Conservation (phyloP, 306 rosid genomes). For the Psophocarpus tetragonolobus region DNA sequence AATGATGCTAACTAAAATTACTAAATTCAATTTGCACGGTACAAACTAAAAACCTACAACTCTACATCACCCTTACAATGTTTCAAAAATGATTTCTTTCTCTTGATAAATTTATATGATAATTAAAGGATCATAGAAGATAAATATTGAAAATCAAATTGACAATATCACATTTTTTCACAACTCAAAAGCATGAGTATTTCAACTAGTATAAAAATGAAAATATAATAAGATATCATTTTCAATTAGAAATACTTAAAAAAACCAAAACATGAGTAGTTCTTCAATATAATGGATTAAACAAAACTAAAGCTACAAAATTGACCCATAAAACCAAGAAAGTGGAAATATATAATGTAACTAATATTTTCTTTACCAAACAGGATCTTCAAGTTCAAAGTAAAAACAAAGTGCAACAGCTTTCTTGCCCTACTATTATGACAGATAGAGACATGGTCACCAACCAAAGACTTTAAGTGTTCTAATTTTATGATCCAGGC, state of each 20-base stretch:
- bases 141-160: not conserved
- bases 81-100: not conserved
- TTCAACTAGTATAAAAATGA: not conserved
- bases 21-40: not conserved
- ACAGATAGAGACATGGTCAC: not conserved
- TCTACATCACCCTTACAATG: not conserved
- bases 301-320: not conserved
- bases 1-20: not conserved
- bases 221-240: not conserved
- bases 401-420: not conserved
- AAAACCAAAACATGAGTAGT: not conserved
- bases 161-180: not conserved
- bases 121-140: not conserved
- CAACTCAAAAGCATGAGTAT: not conserved
- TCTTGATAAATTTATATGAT: not conserved
- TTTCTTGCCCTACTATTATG: not conserved
- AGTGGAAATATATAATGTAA: not conserved
- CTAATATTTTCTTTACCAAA: not conserved
- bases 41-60: not conserved
- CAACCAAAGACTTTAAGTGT: not conserved
- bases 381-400: conserved; percentile 2
- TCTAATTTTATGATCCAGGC: not conserved
- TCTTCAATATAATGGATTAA: not conserved
- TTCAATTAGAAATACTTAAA: not conserved
- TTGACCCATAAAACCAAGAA: not conserved